These are phyloP conservation scores for Orbilia ellipsospora DNA, from an alignment of 2,329 filamentous ascomycete genomes.

Conservation along the genomic window DNA sequence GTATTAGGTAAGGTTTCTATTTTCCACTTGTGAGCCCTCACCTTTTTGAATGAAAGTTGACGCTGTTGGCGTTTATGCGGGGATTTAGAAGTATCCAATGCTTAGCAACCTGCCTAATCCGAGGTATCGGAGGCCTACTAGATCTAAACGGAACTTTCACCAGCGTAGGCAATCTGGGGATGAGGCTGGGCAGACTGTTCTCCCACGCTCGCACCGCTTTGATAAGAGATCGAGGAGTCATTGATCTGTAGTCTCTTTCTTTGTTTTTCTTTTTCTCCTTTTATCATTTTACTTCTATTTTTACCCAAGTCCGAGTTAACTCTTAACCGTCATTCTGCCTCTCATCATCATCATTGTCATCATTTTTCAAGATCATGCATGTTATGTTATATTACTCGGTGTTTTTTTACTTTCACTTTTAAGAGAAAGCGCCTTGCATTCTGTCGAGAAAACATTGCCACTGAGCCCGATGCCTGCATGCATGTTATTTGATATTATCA, in stretches of 20 bases:
- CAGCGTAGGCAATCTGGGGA: no score
- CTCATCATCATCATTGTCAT: not conserved
- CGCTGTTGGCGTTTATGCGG: not conserved
- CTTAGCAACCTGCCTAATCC: slow-evolving; percentile 33
- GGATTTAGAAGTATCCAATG: slow-evolving; percentile 40
- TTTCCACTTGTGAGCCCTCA: not conserved
- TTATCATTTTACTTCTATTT: not conserved
- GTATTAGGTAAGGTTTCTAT: slow-evolving; percentile 56
- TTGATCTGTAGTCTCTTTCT: not conserved
- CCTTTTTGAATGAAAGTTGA: not conserved
- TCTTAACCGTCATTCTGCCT: not conserved
- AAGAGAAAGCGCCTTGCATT: not conserved
- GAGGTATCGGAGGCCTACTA: not conserved
- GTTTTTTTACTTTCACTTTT: not conserved
- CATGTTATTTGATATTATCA: slow-evolving; percentile 1
- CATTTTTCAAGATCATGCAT: not conserved
- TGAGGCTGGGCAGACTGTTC: no score
- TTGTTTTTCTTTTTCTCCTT: not conserved
- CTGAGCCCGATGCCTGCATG: no score
- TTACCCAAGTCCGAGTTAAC: not conserved
- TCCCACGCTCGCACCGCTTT: no score
- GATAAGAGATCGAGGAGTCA: not conserved
- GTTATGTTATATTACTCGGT: not conserved
- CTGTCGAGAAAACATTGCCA: not conserved
- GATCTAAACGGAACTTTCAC: not conserved